phyloP scores from a whole-genome alignment of 331 rosid species.

The Pyracantha coccinea region DNA sequence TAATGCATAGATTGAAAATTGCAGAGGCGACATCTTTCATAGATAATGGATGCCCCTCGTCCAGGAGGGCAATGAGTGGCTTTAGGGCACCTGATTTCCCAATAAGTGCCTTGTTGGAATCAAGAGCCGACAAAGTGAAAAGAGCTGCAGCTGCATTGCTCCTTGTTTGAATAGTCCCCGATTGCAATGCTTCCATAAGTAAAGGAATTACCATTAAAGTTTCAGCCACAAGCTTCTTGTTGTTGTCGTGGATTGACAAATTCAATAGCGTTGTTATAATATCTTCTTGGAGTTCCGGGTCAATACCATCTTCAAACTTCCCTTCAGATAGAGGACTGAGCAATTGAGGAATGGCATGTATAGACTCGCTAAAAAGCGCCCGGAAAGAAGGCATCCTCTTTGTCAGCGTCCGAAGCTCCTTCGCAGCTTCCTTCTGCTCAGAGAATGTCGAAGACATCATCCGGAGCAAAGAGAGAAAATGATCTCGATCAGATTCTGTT shows the following conservation, averaged over 20 bases:
- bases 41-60: conserved; percentile 67
- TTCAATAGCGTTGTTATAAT: conserved; percentile 76
- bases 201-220: conserved; percentile 61
- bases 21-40: conserved; percentile 90
- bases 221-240: conserved; percentile 80
- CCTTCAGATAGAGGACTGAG: conserved; percentile 59
- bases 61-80: conserved; percentile 63
- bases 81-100: conserved; percentile 76
- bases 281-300: conserved; percentile 72
- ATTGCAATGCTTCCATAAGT: conserved; percentile 54
- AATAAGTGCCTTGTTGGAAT: conserved; percentile 81
- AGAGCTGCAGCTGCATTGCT: conserved; percentile 89
- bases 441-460: conserved; percentile 54
- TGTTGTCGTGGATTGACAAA: conserved; percentile 76
- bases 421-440: conserved; percentile 74
- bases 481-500: conserved; percentile 48
- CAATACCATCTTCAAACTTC: conserved; percentile 21
- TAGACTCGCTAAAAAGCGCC: conserved; percentile 63
- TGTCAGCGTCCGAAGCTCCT: conserved; percentile 74
- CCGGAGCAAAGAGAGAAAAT: conserved; percentile 52
- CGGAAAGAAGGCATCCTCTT: conserved; percentile 74
- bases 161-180: conserved; percentile 76
- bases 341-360: conserved; percentile 54
- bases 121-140: conserved; percentile 84
- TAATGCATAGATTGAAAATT: conserved; percentile 59